A percentile compares a stretch with the other conserved stretches of the same genome.
Evolutionary conservation across 1,284 basidiomycete genomes (phyloP).

Genomic region (Gomphus bonarii): DNA sequence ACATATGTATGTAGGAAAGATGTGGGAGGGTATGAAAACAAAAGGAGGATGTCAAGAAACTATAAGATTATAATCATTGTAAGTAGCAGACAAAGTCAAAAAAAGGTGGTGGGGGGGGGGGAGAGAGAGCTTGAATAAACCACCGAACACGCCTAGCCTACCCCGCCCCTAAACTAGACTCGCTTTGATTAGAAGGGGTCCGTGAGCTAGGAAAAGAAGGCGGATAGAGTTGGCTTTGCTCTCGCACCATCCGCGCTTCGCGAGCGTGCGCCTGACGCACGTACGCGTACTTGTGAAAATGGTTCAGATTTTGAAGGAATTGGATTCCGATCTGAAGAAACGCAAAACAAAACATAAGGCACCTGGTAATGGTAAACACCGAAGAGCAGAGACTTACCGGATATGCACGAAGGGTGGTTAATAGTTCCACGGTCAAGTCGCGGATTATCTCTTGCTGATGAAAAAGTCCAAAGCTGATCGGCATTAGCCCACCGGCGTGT

Average conservation of each 20-base stretch:
- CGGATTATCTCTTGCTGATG: constrained; percentile 73
- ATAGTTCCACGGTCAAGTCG: constrained; percentile 72
- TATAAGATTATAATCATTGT: neutral
- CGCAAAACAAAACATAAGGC: neutral
- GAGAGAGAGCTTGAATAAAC: neutral
- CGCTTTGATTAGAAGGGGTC: constrained; percentile 39
- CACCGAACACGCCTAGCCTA: constrained; percentile 15
- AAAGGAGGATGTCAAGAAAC: neutral
- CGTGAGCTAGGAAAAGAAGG: constrained; percentile 26
- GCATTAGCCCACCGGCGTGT: constrained; percentile 75
- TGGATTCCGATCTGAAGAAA: constrained; percentile 87
- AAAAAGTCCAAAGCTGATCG: constrained; percentile 83
- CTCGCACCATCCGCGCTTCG: constrained; percentile 32
- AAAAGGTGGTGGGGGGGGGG: too few relatives aligned
- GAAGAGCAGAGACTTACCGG: constrained; percentile 40
- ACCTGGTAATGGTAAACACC: neutral
- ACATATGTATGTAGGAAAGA: neutral
- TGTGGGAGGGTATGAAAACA: neutral
- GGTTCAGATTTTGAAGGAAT: constrained; percentile 78
- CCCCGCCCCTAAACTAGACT: constrained; percentile 32
- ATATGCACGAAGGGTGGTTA: constrained; percentile 67
- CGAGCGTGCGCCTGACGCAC: constrained; percentile 61
- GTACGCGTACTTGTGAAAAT: constrained; percentile 85
- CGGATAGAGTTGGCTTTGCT: constrained; percentile 26
- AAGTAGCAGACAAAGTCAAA: neutral